phyloP scores from a whole-genome alignment of 225 moss, liverwort and hornwort genomes.

The Anthoceros angustus region DNA sequence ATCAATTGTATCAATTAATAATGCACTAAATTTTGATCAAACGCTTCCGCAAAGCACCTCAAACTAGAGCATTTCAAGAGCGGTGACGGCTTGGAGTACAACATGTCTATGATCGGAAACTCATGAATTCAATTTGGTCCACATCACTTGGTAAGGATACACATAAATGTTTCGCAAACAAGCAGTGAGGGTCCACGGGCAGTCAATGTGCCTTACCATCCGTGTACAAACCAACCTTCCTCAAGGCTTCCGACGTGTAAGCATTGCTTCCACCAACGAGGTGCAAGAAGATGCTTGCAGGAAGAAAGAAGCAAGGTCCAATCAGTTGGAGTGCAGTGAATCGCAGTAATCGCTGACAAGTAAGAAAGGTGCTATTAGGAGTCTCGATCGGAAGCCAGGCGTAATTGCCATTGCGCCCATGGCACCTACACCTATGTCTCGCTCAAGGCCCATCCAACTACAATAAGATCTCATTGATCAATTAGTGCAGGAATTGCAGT shows the following conservation, averaged over 20 bases:
- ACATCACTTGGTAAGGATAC: no score
- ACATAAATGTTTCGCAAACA: no score
- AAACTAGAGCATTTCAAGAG: no score
- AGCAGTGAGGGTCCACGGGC: not conserved
- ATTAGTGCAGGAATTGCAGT: not conserved
- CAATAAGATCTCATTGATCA: not conserved
- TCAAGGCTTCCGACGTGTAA: constrained; percentile 40
- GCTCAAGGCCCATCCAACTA: constrained; percentile 97
- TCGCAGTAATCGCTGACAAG: not conserved
- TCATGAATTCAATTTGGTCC: no score
- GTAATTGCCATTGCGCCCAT: constrained; percentile 61
- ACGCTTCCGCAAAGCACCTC: no score
- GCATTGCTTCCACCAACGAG: not conserved
- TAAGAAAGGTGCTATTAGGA: constrained; percentile 25
- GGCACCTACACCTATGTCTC: constrained; percentile 77
- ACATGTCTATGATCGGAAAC: no score
- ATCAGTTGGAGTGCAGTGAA: not conserved
- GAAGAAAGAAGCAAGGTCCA: not conserved
- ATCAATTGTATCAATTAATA: no score
- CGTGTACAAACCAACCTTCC: constrained; percentile 35
- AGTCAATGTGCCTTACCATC: not conserved
- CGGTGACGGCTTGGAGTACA: no score
- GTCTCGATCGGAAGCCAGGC: constrained; percentile 37
- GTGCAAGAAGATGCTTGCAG: not conserved
- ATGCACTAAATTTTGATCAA: no score